Conservation (phyloP, 805 yeast genomes). For the Kazachstania psychrophila region DNA sequence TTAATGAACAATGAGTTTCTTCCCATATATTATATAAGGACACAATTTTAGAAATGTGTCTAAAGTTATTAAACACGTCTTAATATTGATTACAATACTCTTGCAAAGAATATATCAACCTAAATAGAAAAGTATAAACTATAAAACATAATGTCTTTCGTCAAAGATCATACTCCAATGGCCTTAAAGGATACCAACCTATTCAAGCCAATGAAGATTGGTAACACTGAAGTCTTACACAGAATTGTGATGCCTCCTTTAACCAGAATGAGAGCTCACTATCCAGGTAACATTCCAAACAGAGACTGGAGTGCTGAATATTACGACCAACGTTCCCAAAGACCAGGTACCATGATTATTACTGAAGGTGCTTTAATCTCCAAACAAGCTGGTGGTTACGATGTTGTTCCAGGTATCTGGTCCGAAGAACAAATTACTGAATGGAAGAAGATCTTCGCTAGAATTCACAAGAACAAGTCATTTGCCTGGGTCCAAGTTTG, state of each 20-base stretch:
- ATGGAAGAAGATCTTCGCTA: slow-evolving; percentile 41
- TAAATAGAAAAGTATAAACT: too few relatives aligned
- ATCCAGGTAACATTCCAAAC: slow-evolving; percentile 33
- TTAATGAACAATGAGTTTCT: too few relatives aligned
- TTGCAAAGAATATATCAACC: too few relatives aligned
- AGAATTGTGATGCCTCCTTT: slow-evolving; percentile 36
- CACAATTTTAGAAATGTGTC: too few relatives aligned
- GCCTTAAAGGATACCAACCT: slow-evolving; percentile 10
- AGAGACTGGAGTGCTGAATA: slow-evolving; percentile 37
- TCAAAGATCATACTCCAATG: slow-evolving; percentile 12
- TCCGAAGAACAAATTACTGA: slow-evolving; percentile 37
- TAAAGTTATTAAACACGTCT: too few relatives aligned
- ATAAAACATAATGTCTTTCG: slow-evolving; percentile 19
- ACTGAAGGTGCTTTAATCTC: slow-evolving; percentile 49
- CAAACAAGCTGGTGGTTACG: slow-evolving; percentile 32
- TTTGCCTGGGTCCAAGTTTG: slow-evolving; percentile 42
- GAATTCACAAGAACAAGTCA: slow-evolving; percentile 42
- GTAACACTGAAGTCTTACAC: slow-evolving; percentile 29
- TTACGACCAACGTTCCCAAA: slow-evolving; percentile 43
- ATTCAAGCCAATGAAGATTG: slow-evolving; percentile 31
- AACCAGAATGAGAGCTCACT: slow-evolving; percentile 33
- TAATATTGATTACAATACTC: too few relatives aligned
- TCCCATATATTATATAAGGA: too few relatives aligned
- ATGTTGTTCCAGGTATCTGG: slow-evolving; percentile 41
- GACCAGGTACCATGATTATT: slow-evolving; percentile 49